phyloP scores from a whole-genome alignment of 805 yeast genomes.

The Metschnikowia dekortorum region DNA sequence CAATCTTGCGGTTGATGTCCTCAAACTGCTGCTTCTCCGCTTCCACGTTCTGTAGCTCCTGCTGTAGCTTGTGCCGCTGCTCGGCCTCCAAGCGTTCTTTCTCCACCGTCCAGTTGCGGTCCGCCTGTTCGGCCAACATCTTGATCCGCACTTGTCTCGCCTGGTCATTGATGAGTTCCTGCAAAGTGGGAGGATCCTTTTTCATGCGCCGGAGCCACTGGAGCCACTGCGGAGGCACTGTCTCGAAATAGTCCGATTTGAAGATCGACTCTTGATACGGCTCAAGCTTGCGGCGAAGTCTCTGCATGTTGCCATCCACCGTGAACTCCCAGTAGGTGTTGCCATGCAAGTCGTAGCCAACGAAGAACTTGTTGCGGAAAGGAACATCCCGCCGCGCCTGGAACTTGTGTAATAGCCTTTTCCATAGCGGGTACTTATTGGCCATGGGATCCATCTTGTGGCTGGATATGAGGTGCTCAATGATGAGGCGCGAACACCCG shows the following conservation, averaged over 20 bases:
- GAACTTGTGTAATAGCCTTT: slow-evolving; percentile 51
- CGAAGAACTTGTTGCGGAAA: slow-evolving; percentile 62
- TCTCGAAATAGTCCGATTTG: slow-evolving; percentile 54
- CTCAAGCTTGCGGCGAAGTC: slow-evolving; percentile 61
- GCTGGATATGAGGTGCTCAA: neutral
- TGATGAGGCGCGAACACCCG: neutral
- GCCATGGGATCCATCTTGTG: slow-evolving; percentile 45
- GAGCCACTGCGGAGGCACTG: slow-evolving; percentile 69
- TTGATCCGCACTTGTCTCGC: slow-evolving; percentile 51
- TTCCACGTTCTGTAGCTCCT: slow-evolving; percentile 26
- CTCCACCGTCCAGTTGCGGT: slow-evolving; percentile 37
- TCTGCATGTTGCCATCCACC: slow-evolving; percentile 46
- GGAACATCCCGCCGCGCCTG: slow-evolving; percentile 62
- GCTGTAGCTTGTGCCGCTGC: slow-evolving; percentile 26
- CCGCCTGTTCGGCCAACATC: slow-evolving; percentile 45
- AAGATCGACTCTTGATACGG: slow-evolving; percentile 46
- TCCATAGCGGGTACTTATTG: slow-evolving; percentile 46
- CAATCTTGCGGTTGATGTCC: neutral
- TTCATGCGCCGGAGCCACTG: slow-evolving; percentile 76
- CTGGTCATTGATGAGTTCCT: slow-evolving; percentile 58
- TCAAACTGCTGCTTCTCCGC: slow-evolving; percentile 11
- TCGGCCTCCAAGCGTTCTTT: slow-evolving; percentile 31
- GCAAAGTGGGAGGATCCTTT: slow-evolving; percentile 52
- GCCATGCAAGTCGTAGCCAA: slow-evolving; percentile 77
- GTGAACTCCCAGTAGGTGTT: slow-evolving; percentile 83